These are phyloP conservation scores for Podila epigama DNA, from an alignment of 192 early-diverging fungal species.

Conservation along the genomic window DNA sequence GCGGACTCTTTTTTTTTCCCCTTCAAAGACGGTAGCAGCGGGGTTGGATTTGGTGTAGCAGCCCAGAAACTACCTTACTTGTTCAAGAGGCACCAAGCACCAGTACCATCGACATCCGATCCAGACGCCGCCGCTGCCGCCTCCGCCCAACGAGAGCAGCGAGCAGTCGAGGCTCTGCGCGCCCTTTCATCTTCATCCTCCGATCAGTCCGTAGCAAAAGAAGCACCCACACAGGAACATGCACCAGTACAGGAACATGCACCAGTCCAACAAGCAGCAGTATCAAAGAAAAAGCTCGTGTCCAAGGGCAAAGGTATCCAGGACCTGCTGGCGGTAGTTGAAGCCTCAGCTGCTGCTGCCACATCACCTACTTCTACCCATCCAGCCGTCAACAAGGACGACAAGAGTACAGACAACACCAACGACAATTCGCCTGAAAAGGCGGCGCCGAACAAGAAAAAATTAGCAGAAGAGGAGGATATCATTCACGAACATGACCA, in stretches of 20 bases:
- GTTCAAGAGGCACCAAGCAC: too few relatives aligned
- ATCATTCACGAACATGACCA: slow-evolving; percentile 42
- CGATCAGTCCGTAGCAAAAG: too few relatives aligned
- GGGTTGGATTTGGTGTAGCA: background rate
- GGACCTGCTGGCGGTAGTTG: slow-evolving; percentile 6
- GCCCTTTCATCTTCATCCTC: background rate
- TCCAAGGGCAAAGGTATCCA: slow-evolving; percentile 25
- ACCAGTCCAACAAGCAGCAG: too few relatives aligned
- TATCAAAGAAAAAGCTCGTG: slow-evolving; percentile 1
- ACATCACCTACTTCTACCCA: background rate
- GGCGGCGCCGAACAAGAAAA: background rate
- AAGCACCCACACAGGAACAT: too few relatives aligned
- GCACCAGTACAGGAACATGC: too few relatives aligned
- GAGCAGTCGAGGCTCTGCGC: background rate
- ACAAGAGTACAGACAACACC: background rate
- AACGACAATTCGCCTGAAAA: background rate
- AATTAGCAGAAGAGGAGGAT: slow-evolving; percentile 12
- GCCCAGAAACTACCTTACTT: background rate
- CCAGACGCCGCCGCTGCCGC: too few relatives aligned
- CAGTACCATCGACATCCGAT: background rate
- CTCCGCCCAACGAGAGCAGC: background rate
- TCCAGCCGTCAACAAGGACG: background rate
- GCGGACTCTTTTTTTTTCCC: background rate
- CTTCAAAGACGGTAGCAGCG: background rate
- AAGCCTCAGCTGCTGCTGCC: background rate